phyloP scores from a whole-genome alignment of 345 rosid species.

The Crucihimalaya himalaica region DNA sequence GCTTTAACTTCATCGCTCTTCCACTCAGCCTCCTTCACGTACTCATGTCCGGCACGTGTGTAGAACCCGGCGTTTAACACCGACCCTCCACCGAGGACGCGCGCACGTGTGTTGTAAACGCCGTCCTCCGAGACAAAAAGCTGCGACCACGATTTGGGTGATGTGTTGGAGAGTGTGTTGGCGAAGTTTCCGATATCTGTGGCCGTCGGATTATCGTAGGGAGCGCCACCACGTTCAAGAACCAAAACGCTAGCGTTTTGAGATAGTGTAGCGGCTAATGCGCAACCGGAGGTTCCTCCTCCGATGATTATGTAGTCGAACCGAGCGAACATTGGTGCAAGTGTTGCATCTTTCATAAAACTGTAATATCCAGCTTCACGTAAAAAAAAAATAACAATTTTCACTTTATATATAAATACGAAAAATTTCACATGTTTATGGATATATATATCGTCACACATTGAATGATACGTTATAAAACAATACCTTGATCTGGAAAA shows the following conservation, averaged over 20 bases:
- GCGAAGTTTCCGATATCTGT: conserved; percentile 51
- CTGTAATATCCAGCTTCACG: conserved; percentile 55
- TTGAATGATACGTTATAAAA: background rate
- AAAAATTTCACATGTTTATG: background rate
- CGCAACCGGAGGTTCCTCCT: conserved; percentile 87
- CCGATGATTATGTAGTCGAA: conserved; percentile 80
- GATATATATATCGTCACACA: background rate
- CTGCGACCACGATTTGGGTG: conserved; percentile 63
- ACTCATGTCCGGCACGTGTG: conserved; percentile 53
- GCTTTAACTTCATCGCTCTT: conserved; percentile 44
- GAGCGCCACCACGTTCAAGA: conserved; percentile 82
- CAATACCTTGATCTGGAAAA: conserved; percentile 50
- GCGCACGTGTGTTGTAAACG: conserved; percentile 70
- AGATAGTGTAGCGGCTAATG: conserved; percentile 79
- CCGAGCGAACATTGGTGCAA: conserved; percentile 50
- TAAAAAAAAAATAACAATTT: background rate
- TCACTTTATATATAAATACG: background rate
- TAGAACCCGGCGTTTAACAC: conserved; percentile 82
- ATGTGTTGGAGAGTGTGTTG: conserved; percentile 43
- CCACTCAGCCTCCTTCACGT: conserved; percentile 57
- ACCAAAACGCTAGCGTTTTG: conserved; percentile 60
- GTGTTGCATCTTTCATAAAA: conserved; percentile 63
- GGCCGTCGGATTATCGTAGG: conserved; percentile 52
- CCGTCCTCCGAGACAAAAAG: conserved; percentile 76
- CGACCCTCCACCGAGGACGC: conserved; percentile 88